Evolutionary conservation across 495 filamentous ascomycete species (phyloP).

Genomic region (Rostrohypoxylon terebratum): DNA sequence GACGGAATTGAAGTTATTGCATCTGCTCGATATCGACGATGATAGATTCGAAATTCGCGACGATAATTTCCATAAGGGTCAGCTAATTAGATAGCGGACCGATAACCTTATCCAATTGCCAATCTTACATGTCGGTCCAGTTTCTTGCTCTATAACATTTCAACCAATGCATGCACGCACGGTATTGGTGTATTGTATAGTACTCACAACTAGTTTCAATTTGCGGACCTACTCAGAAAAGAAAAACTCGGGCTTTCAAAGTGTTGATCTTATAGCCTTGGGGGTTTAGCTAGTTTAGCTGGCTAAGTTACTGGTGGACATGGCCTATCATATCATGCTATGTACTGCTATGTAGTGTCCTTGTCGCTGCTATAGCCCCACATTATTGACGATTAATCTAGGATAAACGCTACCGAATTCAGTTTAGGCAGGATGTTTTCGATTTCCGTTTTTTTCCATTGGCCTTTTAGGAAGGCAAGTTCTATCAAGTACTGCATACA

Average conservation of each 20-base stretch:
- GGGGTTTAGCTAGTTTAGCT: no score
- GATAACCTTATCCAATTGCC: background rate
- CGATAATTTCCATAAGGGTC: background rate
- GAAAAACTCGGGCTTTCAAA: conserved; percentile 25
- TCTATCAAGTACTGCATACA: background rate
- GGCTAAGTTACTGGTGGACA: background rate
- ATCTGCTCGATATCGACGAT: background rate
- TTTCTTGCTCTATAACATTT: background rate
- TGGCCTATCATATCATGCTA: conserved; percentile 7
- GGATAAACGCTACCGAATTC: conserved; percentile 27
- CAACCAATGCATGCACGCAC: background rate
- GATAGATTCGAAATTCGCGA: background rate
- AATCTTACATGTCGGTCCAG: conserved; percentile 1
- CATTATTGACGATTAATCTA: conserved; percentile 24
- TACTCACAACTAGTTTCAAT: background rate
- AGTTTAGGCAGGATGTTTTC: conserved; percentile 29
- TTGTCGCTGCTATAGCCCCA: conserved; percentile 4
- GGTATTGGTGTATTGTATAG: no score
- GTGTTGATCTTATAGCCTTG: background rate
- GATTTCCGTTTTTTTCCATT: conserved; percentile 2
- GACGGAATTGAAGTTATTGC: conserved; percentile 2
- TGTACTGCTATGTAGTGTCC: background rate
- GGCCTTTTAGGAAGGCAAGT: conserved; percentile 6
- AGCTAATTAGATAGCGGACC: background rate
- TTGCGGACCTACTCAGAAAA: conserved; percentile 13